These are phyloP conservation scores for Pseudozyma thailandica DNA, from an alignment of 1,284 basidiomycete species.

Conservation along the genomic window DNA sequence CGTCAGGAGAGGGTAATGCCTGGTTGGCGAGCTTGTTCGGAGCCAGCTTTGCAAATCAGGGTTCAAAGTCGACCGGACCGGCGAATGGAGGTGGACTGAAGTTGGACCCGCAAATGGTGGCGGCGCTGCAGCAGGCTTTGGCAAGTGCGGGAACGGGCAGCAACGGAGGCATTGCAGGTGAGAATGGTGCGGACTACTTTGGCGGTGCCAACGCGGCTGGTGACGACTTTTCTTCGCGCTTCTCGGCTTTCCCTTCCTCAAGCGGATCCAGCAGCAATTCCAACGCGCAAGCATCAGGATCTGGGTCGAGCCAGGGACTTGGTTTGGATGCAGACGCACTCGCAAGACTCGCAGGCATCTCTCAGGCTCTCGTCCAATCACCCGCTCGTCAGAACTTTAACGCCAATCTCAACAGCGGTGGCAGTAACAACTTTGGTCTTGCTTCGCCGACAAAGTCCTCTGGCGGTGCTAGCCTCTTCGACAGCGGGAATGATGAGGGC, in stretches of 20 bases:
- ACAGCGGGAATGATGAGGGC: constrained; percentile 3
- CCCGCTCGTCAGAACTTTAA: constrained; percentile 27
- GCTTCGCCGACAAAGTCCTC: constrained; percentile 15
- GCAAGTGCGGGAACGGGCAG: constrained; percentile 18
- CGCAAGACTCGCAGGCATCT: constrained; percentile 39
- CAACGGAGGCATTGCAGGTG: not conserved
- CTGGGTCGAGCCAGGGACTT: constrained; percentile 16
- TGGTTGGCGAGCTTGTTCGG: constrained; percentile 58
- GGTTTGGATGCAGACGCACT: constrained; percentile 45
- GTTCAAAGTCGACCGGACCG: constrained; percentile 35
- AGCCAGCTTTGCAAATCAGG: constrained; percentile 37
- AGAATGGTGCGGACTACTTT: constrained; percentile 33
- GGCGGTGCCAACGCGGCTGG: constrained; percentile 3
- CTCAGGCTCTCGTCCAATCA: constrained; percentile 45
- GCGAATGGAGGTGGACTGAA: constrained; percentile 47
- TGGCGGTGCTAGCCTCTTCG: constrained; percentile 10
- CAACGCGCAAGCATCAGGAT: not conserved
- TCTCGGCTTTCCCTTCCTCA: constrained; percentile 22
- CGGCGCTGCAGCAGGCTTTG: constrained; percentile 54
- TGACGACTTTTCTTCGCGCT: constrained; percentile 31
- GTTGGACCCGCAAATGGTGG: constrained; percentile 58
- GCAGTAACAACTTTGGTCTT: constrained; percentile 10
- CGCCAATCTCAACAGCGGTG: constrained; percentile 2
- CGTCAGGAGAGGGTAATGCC: constrained; percentile 54
- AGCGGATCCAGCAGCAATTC: constrained; percentile 4